phyloP scores from a whole-genome alignment of 208 protist species.

The Leishmania turanica region DNA sequence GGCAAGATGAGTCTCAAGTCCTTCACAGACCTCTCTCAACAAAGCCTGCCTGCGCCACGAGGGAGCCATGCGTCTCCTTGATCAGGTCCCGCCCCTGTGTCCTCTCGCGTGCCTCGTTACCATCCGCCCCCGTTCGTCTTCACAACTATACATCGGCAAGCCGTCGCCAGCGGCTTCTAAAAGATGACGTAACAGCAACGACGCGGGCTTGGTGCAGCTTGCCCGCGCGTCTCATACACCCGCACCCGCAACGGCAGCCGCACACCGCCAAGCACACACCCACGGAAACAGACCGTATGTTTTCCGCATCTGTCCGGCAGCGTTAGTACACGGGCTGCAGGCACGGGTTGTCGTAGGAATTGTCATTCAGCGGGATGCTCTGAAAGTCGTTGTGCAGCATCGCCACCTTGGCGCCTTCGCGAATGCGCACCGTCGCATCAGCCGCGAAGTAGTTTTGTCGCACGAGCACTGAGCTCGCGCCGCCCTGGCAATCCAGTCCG shows the following conservation, averaged over 20 bases:
- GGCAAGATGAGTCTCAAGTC: not conserved
- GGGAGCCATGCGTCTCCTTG: not conserved
- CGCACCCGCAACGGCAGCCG: not conserved
- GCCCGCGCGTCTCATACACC: not conserved
- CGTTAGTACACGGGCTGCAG: slow-evolving; percentile 71
- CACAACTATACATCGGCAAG: not conserved
- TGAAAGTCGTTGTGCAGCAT: slow-evolving; percentile 74
- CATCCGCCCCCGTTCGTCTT: slow-evolving; percentile 1
- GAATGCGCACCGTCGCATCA: slow-evolving; percentile 59
- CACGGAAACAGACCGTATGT: not conserved
- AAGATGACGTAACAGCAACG: not conserved
- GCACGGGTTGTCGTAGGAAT: slow-evolving; percentile 59
- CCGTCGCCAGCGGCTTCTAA: not conserved
- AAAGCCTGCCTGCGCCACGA: not conserved
- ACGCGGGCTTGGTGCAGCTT: not conserved
- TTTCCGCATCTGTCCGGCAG: not conserved
- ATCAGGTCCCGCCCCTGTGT: not conserved
- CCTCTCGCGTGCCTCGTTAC: not conserved
- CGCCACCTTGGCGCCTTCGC: slow-evolving; percentile 46
- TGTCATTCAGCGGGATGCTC: slow-evolving; percentile 60
- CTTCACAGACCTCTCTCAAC: not conserved
- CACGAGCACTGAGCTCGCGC: slow-evolving; percentile 45
- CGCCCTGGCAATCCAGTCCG: slow-evolving; percentile 67
- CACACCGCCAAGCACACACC: not conserved
- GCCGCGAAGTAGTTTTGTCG: slow-evolving; percentile 64